Evolutionary conservation across 257 asterid genomes (phyloP).

Genomic region (Oldenlandia corymbosa): DNA sequence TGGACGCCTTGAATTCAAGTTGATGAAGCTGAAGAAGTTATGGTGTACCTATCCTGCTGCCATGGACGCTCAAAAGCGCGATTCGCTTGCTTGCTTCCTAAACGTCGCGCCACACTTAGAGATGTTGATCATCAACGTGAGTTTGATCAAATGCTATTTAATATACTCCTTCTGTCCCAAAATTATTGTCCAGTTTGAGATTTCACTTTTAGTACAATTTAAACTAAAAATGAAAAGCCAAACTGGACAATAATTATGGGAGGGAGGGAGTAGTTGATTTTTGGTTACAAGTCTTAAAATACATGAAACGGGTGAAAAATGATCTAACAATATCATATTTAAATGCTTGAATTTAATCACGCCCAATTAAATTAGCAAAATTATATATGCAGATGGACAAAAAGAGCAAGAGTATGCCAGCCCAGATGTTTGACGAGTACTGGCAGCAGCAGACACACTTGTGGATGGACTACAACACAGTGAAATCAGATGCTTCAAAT

Average conservation of each 20-base stretch:
- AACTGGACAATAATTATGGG: no score
- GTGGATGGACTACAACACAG: neutral
- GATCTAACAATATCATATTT: no score
- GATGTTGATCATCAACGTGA: neutral
- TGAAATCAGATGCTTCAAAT: neutral
- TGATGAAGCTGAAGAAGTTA: neutral
- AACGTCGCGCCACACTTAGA: neutral
- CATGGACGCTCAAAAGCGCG: neutral
- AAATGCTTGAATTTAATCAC: no score
- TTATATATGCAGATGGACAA: neutral
- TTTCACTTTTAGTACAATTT: no score
- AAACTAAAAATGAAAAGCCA: no score
- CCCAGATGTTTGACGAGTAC: neutral
- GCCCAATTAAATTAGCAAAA: neutral
- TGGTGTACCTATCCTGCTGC: neutral
- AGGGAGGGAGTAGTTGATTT: no score
- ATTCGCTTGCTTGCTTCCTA: constrained; percentile 4
- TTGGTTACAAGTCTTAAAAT: no score
- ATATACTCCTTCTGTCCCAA: no score
- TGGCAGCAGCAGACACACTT: constrained; percentile 9
- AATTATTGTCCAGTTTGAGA: no score
- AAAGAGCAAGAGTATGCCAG: neutral
- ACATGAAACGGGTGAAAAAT: no score
- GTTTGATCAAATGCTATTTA: neutral
- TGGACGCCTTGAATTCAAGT: neutral